Evolutionary conservation across 306 rosid genomes (phyloP), one percentile per base, ranked within the genome.

Genomic region (Prunus mongolica): DNA sequence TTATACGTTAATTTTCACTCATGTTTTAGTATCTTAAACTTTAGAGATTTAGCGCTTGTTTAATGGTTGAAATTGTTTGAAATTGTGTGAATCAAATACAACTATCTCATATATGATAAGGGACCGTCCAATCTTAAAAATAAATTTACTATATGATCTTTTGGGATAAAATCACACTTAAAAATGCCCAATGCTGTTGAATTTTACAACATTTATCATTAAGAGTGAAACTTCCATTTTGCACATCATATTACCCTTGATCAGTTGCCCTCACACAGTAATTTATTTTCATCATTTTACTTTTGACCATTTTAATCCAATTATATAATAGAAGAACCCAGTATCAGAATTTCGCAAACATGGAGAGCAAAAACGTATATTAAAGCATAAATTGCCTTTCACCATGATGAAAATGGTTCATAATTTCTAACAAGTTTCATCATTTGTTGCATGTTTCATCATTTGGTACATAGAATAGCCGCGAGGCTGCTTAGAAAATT

Each of bases 401-500:
- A 34, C 38, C 54, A 64, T 75, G 15, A 74, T 74, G 57, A 47
- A 46, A 41, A 18, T 54, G 44, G 61, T 44, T 72, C 56, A 28
- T 72, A 18, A 55, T 73, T 25, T 61, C 38, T 61, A 24, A 27
- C 65, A 61, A 14, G 19, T 61, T 22, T 4, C 12, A 3, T 25
- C 32, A 60, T 20, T 24, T 54, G 54, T 79, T 45, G 47, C 70
- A 46, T 46, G 79, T 74, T 81, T 66, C 74, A 83, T 85, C 83
- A 79, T 83, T 81, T 32, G 73, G 58, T 25, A 38, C 76, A 58
- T 10, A 67, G 81, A 84, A 73, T 58, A 74, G 46, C 41, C 60
- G n/a, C 60, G 69, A 3, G 71, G 84, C 87, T 70, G 84, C 86
- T 68, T 64, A 41, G 77, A 62, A 75, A 80, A 61, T 49, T 1